These are phyloP conservation scores for Macaranga tanarius DNA, from an alignment of 441 rosid species.

Conservation along the genomic window DNA sequence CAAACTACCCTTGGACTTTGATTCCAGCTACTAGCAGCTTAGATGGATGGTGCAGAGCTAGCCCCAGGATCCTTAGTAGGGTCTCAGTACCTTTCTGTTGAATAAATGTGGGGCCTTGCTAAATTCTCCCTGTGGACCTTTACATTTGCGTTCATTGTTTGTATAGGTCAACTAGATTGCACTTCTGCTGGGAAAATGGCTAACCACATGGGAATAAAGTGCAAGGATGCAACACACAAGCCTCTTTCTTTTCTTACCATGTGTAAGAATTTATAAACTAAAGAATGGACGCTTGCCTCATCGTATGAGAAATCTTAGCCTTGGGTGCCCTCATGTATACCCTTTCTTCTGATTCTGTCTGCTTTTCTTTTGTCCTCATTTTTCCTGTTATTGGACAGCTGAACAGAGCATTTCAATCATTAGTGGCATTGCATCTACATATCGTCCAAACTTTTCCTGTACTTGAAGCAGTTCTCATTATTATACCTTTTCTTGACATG, in stretches of 20 bases:
- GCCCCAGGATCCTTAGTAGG: neutral
- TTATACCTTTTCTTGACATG: neutral
- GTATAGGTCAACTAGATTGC: neutral
- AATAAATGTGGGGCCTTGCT: neutral
- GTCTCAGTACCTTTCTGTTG: neutral
- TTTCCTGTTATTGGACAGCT: neutral
- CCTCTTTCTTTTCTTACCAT: neutral
- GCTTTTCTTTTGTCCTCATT: neutral
- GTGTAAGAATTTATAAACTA: neutral
- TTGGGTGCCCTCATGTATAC: neutral
- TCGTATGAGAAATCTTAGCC: neutral
- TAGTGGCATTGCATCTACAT: neutral
- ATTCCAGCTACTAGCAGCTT: neutral
- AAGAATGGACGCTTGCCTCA: neutral
- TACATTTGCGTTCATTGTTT: conserved; percentile 4
- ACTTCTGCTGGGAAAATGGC: no score
- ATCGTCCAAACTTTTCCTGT: neutral
- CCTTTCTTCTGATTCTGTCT: neutral
- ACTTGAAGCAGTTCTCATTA: no score
- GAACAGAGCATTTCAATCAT: neutral
- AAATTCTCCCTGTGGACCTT: neutral
- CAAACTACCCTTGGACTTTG: neutral
- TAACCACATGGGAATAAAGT: neutral
- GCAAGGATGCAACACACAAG: neutral
- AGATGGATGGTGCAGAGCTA: neutral